Base-by-base conservation (phyloP, 768 basidiomycete species). In the Lentinula aciculospora region DNA sequence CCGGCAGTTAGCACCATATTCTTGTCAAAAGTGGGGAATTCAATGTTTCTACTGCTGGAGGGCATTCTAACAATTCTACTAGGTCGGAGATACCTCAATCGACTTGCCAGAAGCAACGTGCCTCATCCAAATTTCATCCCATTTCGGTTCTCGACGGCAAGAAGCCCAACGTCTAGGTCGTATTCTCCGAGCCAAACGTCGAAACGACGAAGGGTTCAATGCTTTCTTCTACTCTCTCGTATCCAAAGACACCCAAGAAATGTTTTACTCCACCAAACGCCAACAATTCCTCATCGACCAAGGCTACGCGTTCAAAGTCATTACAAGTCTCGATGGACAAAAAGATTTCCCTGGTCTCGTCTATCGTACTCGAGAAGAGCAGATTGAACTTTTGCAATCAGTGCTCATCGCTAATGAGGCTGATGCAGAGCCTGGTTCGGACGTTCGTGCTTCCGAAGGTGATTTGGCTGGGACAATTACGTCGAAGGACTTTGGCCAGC, bases 141-240 rank as follows among this genome's bases (percentile, higher is more conserved):
- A 99, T 73, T 99, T 98, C 70, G 97, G 97, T 19, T 98, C 95
- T 28, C 88, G 97, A 55, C 82, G 97, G 64, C 97, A 99, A 74
- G 97, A 99, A 72, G 97, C 97, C 2, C 97, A 99, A 68, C 82
- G 96, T 59, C 76, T 99, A 56, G 94, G 94, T 13, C 94, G 97
- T 46, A 99, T 99, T 65, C 75, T 99, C 45, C 89, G 97, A 46
- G 97, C 97, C 8, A 99, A 99, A 71, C 83, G 97, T 59, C 81
- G 97, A 62, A 99, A 99, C 67, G 97, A 99, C 66, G 97, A 98
- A 73, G 97, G 97, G 1, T 99, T 99, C 76, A 99, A 99, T 62
- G 97, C 97, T 23, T 99, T 98, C 76, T 99, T 99, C 74, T 99
- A 99, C 71, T 98, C 97, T 31, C 84, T 99, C 6, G 97, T 99